Evolutionary conservation across 176 grass and related monocot genomes (phyloP).

Genomic region (Eragrostis nindensis): DNA sequence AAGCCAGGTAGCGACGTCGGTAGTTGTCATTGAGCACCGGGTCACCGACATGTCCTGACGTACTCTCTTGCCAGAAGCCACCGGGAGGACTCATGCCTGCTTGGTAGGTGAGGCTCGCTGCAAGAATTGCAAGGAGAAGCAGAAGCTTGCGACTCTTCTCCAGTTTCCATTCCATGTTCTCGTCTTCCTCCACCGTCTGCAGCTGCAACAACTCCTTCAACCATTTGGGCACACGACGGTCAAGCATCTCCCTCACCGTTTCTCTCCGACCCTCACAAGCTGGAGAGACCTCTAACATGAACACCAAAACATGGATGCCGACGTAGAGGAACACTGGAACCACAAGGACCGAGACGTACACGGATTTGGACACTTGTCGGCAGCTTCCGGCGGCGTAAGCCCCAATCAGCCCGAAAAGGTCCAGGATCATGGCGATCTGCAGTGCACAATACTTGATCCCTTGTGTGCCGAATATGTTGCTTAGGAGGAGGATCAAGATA

Average conservation of each 20-base stretch:
- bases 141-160: too few species aligned
- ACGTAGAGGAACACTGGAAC: slow-evolving; percentile 37
- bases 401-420: slow-evolving; percentile 50
- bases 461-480: slow-evolving; percentile 41
- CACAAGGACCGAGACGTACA: slow-evolving; percentile 47
- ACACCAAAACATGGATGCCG: slow-evolving; percentile 33
- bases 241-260: background rate
- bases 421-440: slow-evolving; percentile 43
- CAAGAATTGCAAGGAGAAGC: too few species aligned
- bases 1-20: too few species aligned
- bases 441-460: slow-evolving; percentile 45
- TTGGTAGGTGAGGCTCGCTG: too few species aligned
- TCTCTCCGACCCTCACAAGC: background rate
- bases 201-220: slow-evolving; percentile 34
- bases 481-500: slow-evolving; percentile 59
- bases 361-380: slow-evolving; percentile 31
- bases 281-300: slow-evolving; percentile 29
- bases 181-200: too few species aligned
- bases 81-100: too few species aligned
- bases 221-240: background rate
- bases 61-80: too few species aligned
- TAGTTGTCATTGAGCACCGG: too few species aligned
- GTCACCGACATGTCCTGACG: too few species aligned
- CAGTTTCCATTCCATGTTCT: too few species aligned
- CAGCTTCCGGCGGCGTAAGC: slow-evolving; percentile 48